A percentile compares a stretch with the other conserved stretches of the same genome.
These are phyloP conservation scores for Candida hungchunana DNA, from an alignment of 805 yeast genomes.

Conservation along the genomic window DNA sequence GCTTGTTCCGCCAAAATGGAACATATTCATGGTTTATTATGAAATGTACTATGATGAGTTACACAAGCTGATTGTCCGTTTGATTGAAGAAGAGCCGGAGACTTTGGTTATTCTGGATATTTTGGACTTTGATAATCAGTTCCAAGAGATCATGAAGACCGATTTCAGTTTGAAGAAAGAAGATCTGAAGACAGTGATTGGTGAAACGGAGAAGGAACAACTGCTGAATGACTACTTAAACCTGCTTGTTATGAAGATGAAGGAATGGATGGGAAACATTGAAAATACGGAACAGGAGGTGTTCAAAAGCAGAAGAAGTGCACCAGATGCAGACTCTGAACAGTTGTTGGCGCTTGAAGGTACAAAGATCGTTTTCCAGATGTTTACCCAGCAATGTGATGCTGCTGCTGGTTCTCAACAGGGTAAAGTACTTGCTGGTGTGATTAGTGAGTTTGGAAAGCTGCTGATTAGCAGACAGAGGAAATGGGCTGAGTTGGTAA, in stretches of 20 bases:
- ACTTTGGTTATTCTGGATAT: constrained; percentile 70
- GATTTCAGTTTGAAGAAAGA: constrained; percentile 47
- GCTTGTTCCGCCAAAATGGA: constrained; percentile 74
- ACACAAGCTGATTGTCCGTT: constrained; percentile 56
- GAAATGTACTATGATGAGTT: constrained; percentile 64
- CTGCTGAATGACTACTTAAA: constrained; percentile 75
- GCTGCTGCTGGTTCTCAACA: constrained; percentile 84
- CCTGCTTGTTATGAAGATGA: constrained; percentile 67
- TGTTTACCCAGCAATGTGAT: constrained; percentile 86
- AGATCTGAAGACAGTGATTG: constrained; percentile 50
- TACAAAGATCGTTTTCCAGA: constrained; percentile 70
- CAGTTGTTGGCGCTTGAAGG: constrained; percentile 66
- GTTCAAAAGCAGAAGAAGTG: constrained; percentile 59
- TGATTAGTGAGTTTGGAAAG: constrained; percentile 63
- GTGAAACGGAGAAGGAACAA: constrained; percentile 67
- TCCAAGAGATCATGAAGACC: constrained; percentile 47
- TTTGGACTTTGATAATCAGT: constrained; percentile 73
- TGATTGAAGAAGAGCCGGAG: constrained; percentile 72
- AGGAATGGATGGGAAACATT: constrained; percentile 78
- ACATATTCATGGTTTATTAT: constrained; percentile 56
- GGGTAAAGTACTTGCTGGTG: constrained; percentile 74
- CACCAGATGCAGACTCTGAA: constrained; percentile 73
- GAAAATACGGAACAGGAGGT: constrained; percentile 60
- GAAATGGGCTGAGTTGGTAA: constrained; percentile 55
- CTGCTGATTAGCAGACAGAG: constrained; percentile 58